These are phyloP conservation scores for Xanthoceras sorbifolium DNA, from an alignment of 345 rosid species.

Conservation along the genomic window DNA sequence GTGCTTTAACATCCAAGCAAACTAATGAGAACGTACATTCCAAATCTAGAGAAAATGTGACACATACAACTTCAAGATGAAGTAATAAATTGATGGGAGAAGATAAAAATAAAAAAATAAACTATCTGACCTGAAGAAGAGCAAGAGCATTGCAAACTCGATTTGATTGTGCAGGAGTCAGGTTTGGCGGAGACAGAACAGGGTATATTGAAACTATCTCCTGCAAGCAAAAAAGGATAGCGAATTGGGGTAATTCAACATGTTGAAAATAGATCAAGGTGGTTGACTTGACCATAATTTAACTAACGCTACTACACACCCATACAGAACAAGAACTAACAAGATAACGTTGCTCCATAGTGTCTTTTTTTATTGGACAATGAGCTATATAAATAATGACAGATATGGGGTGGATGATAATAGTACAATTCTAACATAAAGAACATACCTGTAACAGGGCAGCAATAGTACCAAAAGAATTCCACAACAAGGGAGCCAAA, in stretches of 20 bases:
- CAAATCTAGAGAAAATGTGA: neutral
- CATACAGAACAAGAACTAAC: too few species aligned
- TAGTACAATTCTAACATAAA: slow-evolving; percentile 21
- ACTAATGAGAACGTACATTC: neutral
- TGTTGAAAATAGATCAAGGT: neutral
- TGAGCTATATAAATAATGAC: too few species aligned
- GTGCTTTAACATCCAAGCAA: neutral
- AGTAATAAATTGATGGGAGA: slow-evolving; percentile 8
- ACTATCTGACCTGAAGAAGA: slow-evolving; percentile 79
- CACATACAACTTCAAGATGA: neutral
- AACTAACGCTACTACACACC: neutral
- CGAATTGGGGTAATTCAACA: neutral
- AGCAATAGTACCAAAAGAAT: slow-evolving; percentile 80
- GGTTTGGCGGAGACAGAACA: slow-evolving; percentile 88
- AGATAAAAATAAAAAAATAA: neutral
- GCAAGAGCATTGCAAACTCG: slow-evolving; percentile 99
- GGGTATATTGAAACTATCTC: slow-evolving; percentile 97
- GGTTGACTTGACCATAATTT: neutral
- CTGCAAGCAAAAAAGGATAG: slow-evolving; percentile 40
- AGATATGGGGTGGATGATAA: too few species aligned
- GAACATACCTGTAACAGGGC: slow-evolving; percentile 70
- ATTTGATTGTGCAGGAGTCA: slow-evolving; percentile 89
- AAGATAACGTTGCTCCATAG: too few species aligned
- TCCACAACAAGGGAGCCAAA: slow-evolving; percentile 93
- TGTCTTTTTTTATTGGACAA: too few species aligned